Base-by-base conservation (phyloP, 2,329 filamentous ascomycete species). In the Aspergillus persii region DNA sequence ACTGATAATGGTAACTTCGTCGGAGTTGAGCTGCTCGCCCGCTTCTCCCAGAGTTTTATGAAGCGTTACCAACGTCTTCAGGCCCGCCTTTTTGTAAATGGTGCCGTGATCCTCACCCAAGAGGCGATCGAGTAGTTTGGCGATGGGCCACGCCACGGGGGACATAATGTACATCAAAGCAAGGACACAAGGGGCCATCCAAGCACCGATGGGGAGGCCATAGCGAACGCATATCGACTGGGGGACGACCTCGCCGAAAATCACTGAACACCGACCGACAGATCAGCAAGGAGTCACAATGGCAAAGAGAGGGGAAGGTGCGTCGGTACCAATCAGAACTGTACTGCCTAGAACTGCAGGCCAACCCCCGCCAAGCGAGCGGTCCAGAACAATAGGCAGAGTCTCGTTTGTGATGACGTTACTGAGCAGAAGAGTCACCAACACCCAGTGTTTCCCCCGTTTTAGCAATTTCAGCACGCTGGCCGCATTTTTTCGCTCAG, bases 351-450 rank as follows among this genome's bases (percentile, higher is more conserved):
- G 83, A 26, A 98, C 92, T 61, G 95, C 95, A 61, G 94, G 93
- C 81, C 96, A 93, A 64, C 95, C 95, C 66, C 95, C 95, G 31
- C 95, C 95, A 18, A 99, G 85, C 58, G 92, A 96, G 58, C 95
- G 84, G 77, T 99, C 95, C 54, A 99, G 84, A 9, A 99, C 91
- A 62, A 99, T 96, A 30, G 95, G 95, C 12, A 97, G 82, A 2
- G 94, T 96, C 78, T 98, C 95, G 76, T 99, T 98, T 65, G 96
- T 96, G 69, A 99, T 96, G 71, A 99, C 95, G 75, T 99, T 99
- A 75, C 92, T 92, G 57, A 99, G 81, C 7, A 99, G 84, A 29
- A 99, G 80, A 2, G 95, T 98, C 56, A 99, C 95, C 58, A 99
- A 81, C 23, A 99, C 94, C 95, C 95, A 99, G 77, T 99, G 95